A percentile compares a stretch with the other conserved stretches of the same genome.
phyloP scores from a whole-genome alignment of 2,329 filamentous ascomycete species.

The Penicillium thymicola region DNA sequence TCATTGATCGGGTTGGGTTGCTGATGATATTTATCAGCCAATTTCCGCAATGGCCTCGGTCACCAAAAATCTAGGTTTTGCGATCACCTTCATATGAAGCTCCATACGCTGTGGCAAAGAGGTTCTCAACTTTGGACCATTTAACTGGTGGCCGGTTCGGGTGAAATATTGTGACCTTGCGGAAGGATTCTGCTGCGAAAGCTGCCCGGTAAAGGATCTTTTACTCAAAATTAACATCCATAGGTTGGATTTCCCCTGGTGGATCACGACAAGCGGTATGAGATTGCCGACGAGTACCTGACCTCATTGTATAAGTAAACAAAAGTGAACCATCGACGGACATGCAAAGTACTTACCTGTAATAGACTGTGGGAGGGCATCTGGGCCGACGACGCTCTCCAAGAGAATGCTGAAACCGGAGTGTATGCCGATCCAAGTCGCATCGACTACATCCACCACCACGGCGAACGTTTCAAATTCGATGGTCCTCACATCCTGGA shows the following conservation, averaged over 20 bases:
- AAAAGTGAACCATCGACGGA: background rate
- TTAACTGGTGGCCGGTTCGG: conserved; percentile 48
- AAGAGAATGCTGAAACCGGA: conserved; percentile 6
- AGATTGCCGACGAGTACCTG: conserved; percentile 2
- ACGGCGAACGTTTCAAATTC: conserved; percentile 29
- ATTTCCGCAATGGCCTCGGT: conserved; percentile 46
- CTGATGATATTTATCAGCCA: conserved; percentile 8
- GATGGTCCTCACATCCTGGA: conserved; percentile 34
- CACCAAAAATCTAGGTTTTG: conserved; percentile 46
- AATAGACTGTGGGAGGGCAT: conserved; percentile 1
- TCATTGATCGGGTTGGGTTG: background rate
- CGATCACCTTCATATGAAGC: conserved; percentile 53
- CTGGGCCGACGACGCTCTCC: conserved; percentile 1
- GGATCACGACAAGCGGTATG: conserved; percentile 11
- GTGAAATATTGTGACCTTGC: conserved; percentile 50
- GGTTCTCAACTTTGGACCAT: conserved; percentile 52
- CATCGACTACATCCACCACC: conserved; percentile 21
- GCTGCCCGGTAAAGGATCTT: background rate
- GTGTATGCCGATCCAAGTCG: conserved; percentile 18
- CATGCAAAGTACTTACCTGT: background rate
- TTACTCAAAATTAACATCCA: conserved; percentile 7
- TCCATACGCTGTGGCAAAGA: conserved; percentile 51
- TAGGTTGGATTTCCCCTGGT: conserved; percentile 39
- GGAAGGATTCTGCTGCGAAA: conserved; percentile 32
- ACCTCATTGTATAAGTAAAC: conserved; percentile 1